Evolutionary conservation across 768 basidiomycete genomes (phyloP), one percentile per base, ranked within the genome.

Genomic region (Serendipita sp.): DNA sequence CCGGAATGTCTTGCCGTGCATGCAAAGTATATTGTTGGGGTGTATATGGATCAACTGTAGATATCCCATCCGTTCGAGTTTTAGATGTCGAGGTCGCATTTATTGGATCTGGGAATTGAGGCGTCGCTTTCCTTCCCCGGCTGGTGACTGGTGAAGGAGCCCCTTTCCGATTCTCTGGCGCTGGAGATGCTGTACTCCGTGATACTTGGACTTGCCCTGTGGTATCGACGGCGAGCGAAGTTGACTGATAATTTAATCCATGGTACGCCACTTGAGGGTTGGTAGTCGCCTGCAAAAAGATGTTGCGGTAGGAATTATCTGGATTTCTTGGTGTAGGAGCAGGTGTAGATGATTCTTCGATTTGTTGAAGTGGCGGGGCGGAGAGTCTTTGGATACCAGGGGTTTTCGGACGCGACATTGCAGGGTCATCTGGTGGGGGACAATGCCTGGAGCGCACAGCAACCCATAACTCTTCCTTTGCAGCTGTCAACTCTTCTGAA

Each of bases 1-100:
- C 75, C 0, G 81, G 74, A 43, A 91, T 78, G 1, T 83, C 75
- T 2, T 76, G 68, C 0, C 82, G 79, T 0, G 89, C 81, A 71
- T 86, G 88, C 0, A 90, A 73, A 2, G 80, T 79, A 69, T 85
- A 90, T 60, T 37, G 27, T 1, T 70, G 66, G 16, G 72, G 65
- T 16, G 73, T 72, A 34, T 71, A 69, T 44, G 68, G 63, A 65
- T 71, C 73, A 33, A 69, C 65, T 1, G 71, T 60, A 4, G 55
- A 34, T 10, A 60, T 34, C 10, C 55, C 27, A 31, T 60, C 55
- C 18, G 2, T 40, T 5, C 29, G 48, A 18, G n/a, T n/a, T 31
- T 50, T 50, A 8, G 48, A n/a, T 5, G 48, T 31, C 29, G 18
- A 18, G n/a, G n/a, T 31, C 8, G 6, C 48, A 13, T 40, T 40